Evolutionary conservation across 192 early-diverging fungal genomes (phyloP).

Genomic region (Coemansia sp.): DNA sequence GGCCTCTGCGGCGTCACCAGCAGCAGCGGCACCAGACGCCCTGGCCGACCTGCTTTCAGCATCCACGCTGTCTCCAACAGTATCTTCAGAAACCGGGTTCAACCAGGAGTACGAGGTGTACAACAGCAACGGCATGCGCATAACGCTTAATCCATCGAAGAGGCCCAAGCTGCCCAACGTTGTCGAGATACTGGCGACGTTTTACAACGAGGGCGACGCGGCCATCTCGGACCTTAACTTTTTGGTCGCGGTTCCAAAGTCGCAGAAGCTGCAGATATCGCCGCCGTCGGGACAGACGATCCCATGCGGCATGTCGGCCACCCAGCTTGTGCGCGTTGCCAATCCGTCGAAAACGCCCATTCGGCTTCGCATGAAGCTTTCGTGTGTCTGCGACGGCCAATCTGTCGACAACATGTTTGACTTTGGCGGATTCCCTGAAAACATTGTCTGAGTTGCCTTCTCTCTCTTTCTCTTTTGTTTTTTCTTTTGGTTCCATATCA

Average conservation of each 20-base stretch:
- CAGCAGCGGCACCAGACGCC: slow-evolving; percentile 52
- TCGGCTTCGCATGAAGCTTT: slow-evolving; percentile 54
- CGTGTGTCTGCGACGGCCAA: slow-evolving; percentile 23
- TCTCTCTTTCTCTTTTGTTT: background rate
- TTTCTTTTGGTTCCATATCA: background rate
- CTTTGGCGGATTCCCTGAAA: slow-evolving; percentile 40
- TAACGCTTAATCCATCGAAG: slow-evolving; percentile 73
- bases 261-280: slow-evolving; percentile 81
- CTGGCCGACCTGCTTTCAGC: slow-evolving; percentile 78
- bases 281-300: slow-evolving; percentile 70
- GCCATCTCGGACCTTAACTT: slow-evolving; percentile 68
- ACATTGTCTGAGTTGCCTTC: slow-evolving; percentile 20
- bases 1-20: slow-evolving; percentile 13
- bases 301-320: slow-evolving; percentile 59
- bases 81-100: slow-evolving; percentile 15
- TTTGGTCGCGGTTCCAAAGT: slow-evolving; percentile 93
- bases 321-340: slow-evolving; percentile 79
- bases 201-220: slow-evolving; percentile 60
- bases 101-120: slow-evolving; percentile 62
- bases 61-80: slow-evolving; percentile 46
- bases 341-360: slow-evolving; percentile 70
- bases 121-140: slow-evolving; percentile 70
- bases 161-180: slow-evolving; percentile 58
- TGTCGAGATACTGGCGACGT: slow-evolving; percentile 66
- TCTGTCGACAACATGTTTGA: slow-evolving; percentile 38